Conservation (phyloP, 306 rosid species). For the Vigna reflexopilosa region DNA sequence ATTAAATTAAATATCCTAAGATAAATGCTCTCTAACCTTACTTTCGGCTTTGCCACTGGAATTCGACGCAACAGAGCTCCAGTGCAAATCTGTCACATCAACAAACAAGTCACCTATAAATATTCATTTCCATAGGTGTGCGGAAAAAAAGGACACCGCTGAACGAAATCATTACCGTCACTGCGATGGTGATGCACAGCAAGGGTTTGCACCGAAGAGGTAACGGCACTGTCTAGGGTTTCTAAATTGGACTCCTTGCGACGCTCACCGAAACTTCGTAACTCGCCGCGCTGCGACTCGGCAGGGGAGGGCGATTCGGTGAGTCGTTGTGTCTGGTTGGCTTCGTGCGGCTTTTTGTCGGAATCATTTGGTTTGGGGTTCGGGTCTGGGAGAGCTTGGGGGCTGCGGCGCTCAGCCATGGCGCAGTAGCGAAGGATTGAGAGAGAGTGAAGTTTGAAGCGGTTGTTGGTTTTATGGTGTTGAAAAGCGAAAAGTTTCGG, state of each 20-base stretch:
- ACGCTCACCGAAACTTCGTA: conserved; percentile 20
- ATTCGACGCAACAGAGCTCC: conserved; percentile 45
- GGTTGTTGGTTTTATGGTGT: conserved; percentile 43
- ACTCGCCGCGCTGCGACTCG: conserved; percentile 44
- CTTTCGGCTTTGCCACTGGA: conserved; percentile 51
- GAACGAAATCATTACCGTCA: conserved; percentile 50
- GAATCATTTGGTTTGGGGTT: conserved; percentile 38
- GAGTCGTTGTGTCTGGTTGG: conserved; percentile 25
- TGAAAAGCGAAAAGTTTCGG: conserved; percentile 51
- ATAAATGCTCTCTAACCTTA: conserved; percentile 65
- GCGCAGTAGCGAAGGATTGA: conserved; percentile 23
- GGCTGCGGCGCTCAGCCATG: conserved; percentile 59
- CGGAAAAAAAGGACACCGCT: neutral
- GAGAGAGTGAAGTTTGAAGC: conserved; percentile 42
- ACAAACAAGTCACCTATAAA: conserved; percentile 34
- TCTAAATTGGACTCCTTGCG: conserved; percentile 37
- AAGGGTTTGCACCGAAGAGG: conserved; percentile 43
- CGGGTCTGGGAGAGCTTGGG: conserved; percentile 42
- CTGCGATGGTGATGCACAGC: conserved; percentile 44
- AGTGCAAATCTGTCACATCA: conserved; percentile 59
- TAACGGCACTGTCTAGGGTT: conserved; percentile 67
- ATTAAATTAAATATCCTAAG: neutral
- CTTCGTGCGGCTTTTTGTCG: neutral
- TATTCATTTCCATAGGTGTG: neutral
- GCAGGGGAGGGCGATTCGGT: conserved; percentile 12